phyloP scores from a whole-genome alignment of 441 rosid species.

The Erodium trifolium region DNA sequence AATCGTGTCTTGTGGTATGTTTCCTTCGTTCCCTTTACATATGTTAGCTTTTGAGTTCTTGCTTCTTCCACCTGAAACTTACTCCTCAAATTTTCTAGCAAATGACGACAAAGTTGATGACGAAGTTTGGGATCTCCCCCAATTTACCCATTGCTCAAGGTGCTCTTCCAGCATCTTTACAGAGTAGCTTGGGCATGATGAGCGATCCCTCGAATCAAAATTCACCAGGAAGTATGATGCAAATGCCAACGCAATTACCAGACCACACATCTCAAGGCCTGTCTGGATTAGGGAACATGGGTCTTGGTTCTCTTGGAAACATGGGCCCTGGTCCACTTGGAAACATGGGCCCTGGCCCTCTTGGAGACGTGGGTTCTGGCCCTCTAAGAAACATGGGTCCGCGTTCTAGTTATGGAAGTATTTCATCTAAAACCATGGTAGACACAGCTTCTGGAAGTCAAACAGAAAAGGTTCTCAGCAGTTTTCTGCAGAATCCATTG shows the following conservation, averaged over 20 bases:
- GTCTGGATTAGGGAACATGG: constrained; percentile 17
- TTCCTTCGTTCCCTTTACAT: not conserved
- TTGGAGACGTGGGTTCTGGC: not conserved
- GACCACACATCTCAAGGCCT: constrained; percentile 29
- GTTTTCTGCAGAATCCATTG: constrained; percentile 53
- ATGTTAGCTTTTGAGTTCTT: constrained; percentile 11
- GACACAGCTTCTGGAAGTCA: constrained; percentile 45
- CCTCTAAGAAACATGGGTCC: not conserved
- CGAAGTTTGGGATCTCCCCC: constrained; percentile 48
- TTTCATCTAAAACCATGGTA: constrained; percentile 18
- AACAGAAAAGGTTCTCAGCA: constrained; percentile 66
- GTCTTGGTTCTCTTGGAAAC: constrained; percentile 16
- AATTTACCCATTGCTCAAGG: constrained; percentile 33
- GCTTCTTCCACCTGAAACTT: constrained; percentile 24
- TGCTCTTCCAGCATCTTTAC: constrained; percentile 34
- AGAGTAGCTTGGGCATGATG: constrained; percentile 30
- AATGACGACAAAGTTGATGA: constrained; percentile 45
- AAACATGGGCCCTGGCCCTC: not conserved
- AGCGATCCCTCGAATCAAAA: constrained; percentile 31
- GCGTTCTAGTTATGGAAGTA: constrained; percentile 23
- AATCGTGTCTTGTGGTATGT: constrained; percentile 46
- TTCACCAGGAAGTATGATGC: constrained; percentile 34
- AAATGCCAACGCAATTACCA: constrained; percentile 28
- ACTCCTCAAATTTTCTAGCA: constrained; percentile 32
- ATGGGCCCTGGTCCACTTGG: not conserved